Percentiles rank a stretch among this genome's conserved stretches.
These are phyloP conservation scores for Sporormia fimetaria DNA, from an alignment of 495 filamentous ascomycete species.

Conservation along the genomic window DNA sequence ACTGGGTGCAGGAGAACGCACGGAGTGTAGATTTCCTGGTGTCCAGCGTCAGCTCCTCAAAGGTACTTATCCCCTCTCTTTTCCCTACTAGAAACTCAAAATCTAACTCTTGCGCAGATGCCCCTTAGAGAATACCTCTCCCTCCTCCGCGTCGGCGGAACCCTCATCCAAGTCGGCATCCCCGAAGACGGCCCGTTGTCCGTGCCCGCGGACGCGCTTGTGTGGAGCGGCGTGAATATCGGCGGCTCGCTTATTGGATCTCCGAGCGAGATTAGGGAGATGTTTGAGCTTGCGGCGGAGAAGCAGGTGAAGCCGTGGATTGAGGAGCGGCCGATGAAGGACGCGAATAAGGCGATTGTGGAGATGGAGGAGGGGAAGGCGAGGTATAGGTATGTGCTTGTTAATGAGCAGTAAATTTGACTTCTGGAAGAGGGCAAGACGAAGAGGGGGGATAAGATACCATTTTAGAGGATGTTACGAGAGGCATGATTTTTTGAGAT, in stretches of 20 bases:
- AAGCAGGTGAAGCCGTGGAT: slow-evolving; percentile 67
- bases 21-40: slow-evolving; percentile 65
- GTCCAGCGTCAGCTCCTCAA: slow-evolving; percentile 56
- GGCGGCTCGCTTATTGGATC: slow-evolving; percentile 65
- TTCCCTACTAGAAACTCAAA: not conserved
- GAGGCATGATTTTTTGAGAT: too few species aligned
- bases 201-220: slow-evolving; percentile 52
- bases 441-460: too few species aligned
- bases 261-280: slow-evolving; percentile 59
- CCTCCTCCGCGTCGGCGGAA: slow-evolving; percentile 55
- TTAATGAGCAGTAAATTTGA: too few species aligned
- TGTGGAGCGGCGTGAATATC: slow-evolving; percentile 55
- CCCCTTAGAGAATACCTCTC: slow-evolving; percentile 56
- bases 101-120: slow-evolving; percentile 62
- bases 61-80: not conserved
- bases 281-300: slow-evolving; percentile 65
- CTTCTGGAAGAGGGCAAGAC: too few species aligned
- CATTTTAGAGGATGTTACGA: too few species aligned
- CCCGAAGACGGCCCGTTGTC: slow-evolving; percentile 50
- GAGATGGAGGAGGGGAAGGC: slow-evolving; percentile 58
- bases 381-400: slow-evolving; percentile 64
- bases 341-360: slow-evolving; percentile 54
- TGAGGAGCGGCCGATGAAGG: slow-evolving; percentile 53
- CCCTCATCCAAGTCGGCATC: slow-evolving; percentile 69
- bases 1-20: slow-evolving; percentile 53